Base-by-base conservation (phyloP, 2,329 filamentous ascomycete species). In the Neofusicoccum laricinum region DNA sequence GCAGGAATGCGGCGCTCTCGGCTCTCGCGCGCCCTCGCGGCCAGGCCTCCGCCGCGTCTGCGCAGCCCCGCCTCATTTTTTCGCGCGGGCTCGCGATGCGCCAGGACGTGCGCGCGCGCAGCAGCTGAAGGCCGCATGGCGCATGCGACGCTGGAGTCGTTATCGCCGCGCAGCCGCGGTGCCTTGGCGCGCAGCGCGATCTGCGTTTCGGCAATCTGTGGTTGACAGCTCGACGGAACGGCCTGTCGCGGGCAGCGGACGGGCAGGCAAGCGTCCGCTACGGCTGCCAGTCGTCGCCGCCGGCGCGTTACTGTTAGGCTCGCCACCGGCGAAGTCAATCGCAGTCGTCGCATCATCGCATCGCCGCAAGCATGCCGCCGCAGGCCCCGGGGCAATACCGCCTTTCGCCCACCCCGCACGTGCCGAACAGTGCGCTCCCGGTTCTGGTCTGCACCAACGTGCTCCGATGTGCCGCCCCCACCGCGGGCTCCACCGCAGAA, bases 371-470 rank as follows among this genome's bases (percentile, higher is more conserved):
- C 53, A 61, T 64, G 63, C n/a, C 63, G 34, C 61, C 63, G 34
- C 61, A 15, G 25, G 30, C 36, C 34, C 53, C 36, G 8, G 66
- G 48, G 55, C 63, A 68, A 57, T 66, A 68, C 49, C 64, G 64
- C 55, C 62, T 67, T 61, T 65, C 67, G 40, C 68, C 53, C 51
- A 70, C 66, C 49, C 38, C 66, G 11, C 68, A 71, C 64, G 69
- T 69, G 49, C 69, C 70, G 38, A 71, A 71, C 65, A 71, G 69
- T 21, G 61, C 61, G 11, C 65, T 71, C 4, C 68, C 70, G 10
- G 69, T 72, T 49, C 66, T 75, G 40, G 68, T 75, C 57, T 6
- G 3, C 36, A 69, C 71, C 19, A 67, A 67, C 53, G 67, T 74
- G 43, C 66, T 74, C 34, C 70, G 70, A 34, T 65, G 66, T 34